Evolutionary conservation across 2,329 filamentous ascomycete genomes (phyloP), one percentile per base, ranked within the genome.

Genomic region (Monosporascus ibericus): DNA sequence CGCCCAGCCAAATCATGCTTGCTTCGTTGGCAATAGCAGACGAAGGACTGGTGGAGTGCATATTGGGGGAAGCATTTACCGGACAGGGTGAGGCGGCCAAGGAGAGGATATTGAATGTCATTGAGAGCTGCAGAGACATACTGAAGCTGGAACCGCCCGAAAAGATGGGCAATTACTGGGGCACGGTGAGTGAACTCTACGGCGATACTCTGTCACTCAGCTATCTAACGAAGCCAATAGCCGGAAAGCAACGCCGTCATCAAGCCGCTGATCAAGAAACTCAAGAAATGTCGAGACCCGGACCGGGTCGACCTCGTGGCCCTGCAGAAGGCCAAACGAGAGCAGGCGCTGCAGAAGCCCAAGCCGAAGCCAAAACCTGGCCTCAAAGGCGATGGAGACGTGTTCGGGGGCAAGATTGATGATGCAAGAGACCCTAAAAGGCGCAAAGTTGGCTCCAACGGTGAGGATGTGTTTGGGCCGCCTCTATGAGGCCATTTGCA

Each of bases 1-100:
- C 92, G 0, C 94, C 94, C 0, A 88, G 89, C 24, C 94, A 99
- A 69, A 95, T 97, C 67, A 92, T 92, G 85, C 79, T 97, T 54
- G 86, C 90, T 0, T 85, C 92, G 0, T 72, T 96, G 27, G 77
- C 86, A 15, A 79, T 95, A 49, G 88, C 86, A 0, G 92, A 97
- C 65, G 72, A 76, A 40, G 81, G 78, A 0, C 72, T 94, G 34
- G 65, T 78, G 3, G 76, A 81, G 54, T 67, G 70, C 3, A 58
- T 83, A 44, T 63, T 82, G 14, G 69, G 73, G 1, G 65, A 70
- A 6, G 70, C 71, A 2, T 74, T 75, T 50, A 57, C 65, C 17
- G 63, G 63, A 8, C 59, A 64, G 51, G 52, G 50, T 25, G 60
- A 63, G 22, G 57, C 53, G 1, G 56, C 52, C 36, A 65, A 59